phyloP scores from a whole-genome alignment of 345 rosid genomes.

The Lepidium aucheri region DNA sequence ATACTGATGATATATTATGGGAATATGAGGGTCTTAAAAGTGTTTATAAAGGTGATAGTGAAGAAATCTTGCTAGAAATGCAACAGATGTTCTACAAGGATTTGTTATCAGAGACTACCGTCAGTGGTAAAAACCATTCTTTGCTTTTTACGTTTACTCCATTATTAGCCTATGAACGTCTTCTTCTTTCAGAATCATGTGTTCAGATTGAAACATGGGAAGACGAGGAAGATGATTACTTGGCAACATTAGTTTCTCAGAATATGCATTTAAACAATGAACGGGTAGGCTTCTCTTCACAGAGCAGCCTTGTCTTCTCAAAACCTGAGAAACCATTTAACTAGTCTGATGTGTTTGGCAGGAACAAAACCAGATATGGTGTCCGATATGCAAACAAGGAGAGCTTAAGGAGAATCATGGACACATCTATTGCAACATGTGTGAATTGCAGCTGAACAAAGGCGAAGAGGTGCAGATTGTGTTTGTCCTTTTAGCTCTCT shows the following conservation, averaged over 20 bases:
- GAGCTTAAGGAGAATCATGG: slow-evolving; percentile 53
- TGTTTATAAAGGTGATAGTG: slow-evolving; percentile 65
- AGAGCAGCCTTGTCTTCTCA: neutral
- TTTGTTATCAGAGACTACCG: slow-evolving; percentile 30
- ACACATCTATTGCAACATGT: slow-evolving; percentile 49
- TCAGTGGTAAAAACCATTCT: slow-evolving; percentile 28
- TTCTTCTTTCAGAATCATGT: slow-evolving; percentile 5
- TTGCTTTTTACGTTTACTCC: neutral
- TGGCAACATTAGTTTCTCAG: slow-evolving; percentile 65
- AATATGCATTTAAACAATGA: slow-evolving; percentile 63
- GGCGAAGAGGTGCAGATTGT: slow-evolving; percentile 44
- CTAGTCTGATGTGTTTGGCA: neutral
- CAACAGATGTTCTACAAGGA: slow-evolving; percentile 82
- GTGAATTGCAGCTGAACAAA: slow-evolving; percentile 64
- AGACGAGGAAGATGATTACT: slow-evolving; percentile 80
- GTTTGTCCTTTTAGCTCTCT: neutral
- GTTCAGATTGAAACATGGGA: slow-evolving; percentile 49
- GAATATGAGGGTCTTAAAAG: slow-evolving; percentile 68
- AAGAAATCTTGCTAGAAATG: slow-evolving; percentile 83
- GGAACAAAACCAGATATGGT: slow-evolving; percentile 61
- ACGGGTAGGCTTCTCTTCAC: slow-evolving; percentile 32
- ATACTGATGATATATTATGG: slow-evolving; percentile 57
- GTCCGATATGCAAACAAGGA: slow-evolving; percentile 85
- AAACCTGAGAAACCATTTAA: neutral
- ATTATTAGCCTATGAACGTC: neutral